Evolutionary conservation across 2,329 filamentous ascomycete species (phyloP).

Genomic region (Alternaria sp.): DNA sequence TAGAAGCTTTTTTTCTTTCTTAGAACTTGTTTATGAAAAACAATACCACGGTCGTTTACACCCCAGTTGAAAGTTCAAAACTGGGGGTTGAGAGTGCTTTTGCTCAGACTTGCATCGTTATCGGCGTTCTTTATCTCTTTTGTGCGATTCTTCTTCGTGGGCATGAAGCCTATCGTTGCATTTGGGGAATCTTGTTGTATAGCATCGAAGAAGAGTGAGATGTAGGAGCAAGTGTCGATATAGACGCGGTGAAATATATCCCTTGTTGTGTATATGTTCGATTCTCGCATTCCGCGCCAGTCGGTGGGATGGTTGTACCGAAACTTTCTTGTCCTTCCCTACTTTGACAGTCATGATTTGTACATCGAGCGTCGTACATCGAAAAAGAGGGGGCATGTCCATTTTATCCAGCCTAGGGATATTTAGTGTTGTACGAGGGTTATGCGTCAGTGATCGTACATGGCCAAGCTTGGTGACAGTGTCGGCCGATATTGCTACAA

Average conservation of each 20-base stretch:
- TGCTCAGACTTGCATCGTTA: slow-evolving; percentile 10
- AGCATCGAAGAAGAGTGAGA: neutral
- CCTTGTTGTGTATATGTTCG: neutral
- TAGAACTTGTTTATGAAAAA: neutral
- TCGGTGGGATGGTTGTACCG: neutral
- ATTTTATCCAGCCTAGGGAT: neutral
- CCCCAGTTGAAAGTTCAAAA: neutral
- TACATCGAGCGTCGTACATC: neutral
- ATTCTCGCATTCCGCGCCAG: neutral
- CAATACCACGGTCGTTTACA: slow-evolving; percentile 9
- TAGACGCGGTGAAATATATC: neutral
- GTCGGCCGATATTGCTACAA: neutral
- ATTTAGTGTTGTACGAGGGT: neutral
- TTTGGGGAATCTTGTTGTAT: neutral
- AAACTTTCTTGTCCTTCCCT: neutral
- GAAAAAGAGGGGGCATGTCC: neutral
- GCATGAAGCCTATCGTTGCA: neutral
- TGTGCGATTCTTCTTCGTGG: neutral
- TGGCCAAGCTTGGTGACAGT: neutral
- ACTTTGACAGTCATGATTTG: neutral
- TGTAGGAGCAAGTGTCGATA: neutral
- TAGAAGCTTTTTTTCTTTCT: slow-evolving; percentile 11
- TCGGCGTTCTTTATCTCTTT: slow-evolving; percentile 3
- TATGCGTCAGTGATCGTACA: neutral
- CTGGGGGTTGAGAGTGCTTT: neutral